Evolutionary conservation across 768 basidiomycete genomes (phyloP).

Genomic region (Rhodotorula babjevae): DNA sequence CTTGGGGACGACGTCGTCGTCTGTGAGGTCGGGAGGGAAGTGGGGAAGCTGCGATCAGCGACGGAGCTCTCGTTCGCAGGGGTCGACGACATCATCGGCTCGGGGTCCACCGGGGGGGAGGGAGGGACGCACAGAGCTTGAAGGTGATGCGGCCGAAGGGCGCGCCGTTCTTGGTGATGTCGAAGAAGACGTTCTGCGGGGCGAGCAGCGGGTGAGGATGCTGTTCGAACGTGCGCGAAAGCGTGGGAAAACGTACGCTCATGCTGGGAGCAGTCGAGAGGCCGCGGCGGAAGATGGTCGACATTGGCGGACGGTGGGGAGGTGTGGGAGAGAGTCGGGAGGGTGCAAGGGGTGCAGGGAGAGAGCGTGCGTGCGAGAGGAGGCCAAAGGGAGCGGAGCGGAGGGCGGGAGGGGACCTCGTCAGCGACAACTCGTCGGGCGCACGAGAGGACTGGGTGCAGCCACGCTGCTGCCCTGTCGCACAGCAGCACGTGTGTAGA

Average conservation of each 20-base stretch:
- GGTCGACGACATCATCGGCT: too few species aligned
- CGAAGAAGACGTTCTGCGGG: constrained; percentile 43
- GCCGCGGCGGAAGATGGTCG: constrained; percentile 32
- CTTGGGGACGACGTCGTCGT: constrained; percentile 75
- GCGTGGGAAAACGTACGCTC: constrained; percentile 18
- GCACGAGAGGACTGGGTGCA: background rate
- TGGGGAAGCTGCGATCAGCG: background rate
- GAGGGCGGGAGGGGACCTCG: background rate
- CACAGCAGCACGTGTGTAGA: too few species aligned
- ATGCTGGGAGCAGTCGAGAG: constrained; percentile 31
- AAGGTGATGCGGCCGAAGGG: constrained; percentile 71
- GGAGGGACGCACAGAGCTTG: constrained; percentile 70
- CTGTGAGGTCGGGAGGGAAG: constrained; percentile 2
- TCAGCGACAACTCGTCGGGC: background rate
- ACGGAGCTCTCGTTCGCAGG: too few species aligned
- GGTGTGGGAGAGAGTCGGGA: too few species aligned
- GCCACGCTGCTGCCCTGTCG: too few species aligned
- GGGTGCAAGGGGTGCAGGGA: background rate
- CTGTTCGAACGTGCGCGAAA: background rate
- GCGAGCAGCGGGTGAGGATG: background rate
- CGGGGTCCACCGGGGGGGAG: constrained; percentile 45
- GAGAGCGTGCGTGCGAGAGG: background rate
- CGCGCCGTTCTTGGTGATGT: constrained; percentile 56
- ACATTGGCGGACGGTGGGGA: background rate
- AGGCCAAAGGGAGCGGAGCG: background rate